phyloP scores from a whole-genome alignment of 306 rosid genomes.

The Begonia peltatifolia region DNA sequence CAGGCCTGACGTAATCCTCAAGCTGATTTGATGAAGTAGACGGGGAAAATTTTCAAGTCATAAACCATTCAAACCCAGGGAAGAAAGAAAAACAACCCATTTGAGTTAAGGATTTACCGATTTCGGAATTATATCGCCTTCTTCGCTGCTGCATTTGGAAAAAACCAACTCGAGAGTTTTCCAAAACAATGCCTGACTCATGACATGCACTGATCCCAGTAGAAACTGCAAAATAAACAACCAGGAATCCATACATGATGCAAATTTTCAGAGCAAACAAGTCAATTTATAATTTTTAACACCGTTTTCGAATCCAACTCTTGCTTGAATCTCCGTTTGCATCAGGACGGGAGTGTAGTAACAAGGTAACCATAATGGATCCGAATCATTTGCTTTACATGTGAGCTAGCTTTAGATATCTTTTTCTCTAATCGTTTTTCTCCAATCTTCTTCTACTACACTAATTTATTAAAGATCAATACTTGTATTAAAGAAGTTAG shows the following conservation, averaged over 20 bases:
- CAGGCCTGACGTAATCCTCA: constrained; percentile 31
- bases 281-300: too few relatives aligned
- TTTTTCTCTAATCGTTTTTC: too few relatives aligned
- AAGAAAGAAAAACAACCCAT: constrained; percentile 6
- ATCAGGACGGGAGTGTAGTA: too few relatives aligned
- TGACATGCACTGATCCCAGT: constrained; percentile 46
- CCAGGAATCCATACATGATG: too few relatives aligned
- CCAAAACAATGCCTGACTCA: constrained; percentile 49
- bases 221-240: constrained; percentile 40
- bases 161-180: constrained; percentile 64
- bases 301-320: too few relatives aligned
- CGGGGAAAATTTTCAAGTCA: constrained; percentile 11
- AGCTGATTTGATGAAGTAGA: constrained; percentile 32
- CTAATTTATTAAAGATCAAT: too few relatives aligned
- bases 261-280: too few relatives aligned
- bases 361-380: too few relatives aligned
- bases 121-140: constrained; percentile 26
- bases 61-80: constrained; percentile 11
- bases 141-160: constrained; percentile 36
- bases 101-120: constrained; percentile 9
- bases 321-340: too few relatives aligned
- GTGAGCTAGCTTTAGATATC: too few relatives aligned
- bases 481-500: not conserved
- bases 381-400: too few relatives aligned
- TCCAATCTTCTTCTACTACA: too few relatives aligned